A percentile compares a stretch with the other conserved stretches of the same genome.
phyloP scores from a whole-genome alignment of 148 eudicot species.

The Polygonum maritimum region DNA sequence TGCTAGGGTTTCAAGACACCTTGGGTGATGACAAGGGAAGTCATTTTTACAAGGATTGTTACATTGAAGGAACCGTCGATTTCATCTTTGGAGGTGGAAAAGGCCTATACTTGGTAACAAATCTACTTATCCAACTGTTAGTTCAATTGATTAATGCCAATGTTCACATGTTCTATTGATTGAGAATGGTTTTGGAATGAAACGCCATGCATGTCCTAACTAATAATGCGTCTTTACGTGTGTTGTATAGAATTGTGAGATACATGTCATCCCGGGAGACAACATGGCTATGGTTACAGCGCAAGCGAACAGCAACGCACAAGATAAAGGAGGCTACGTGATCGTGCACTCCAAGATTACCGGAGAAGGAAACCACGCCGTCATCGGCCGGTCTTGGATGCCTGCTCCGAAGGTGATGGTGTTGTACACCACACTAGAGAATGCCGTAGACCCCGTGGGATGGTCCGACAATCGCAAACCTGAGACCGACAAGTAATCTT shows the following conservation, averaged over 20 bases:
- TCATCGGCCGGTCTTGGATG: slow-evolving; percentile 43
- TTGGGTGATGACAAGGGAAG: slow-evolving; percentile 28
- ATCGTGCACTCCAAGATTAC: slow-evolving; percentile 41
- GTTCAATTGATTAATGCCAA: too few relatives aligned
- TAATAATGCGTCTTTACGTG: not conserved
- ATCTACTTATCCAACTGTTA: not conserved
- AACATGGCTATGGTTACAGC: slow-evolving; percentile 24
- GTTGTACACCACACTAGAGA: slow-evolving; percentile 24
- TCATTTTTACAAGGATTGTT: slow-evolving; percentile 26
- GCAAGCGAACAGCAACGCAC: slow-evolving; percentile 28
- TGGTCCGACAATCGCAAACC: slow-evolving; percentile 26
- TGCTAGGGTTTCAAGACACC: slow-evolving; percentile 27
- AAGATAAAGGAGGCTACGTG: slow-evolving; percentile 20
- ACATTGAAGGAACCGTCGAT: slow-evolving; percentile 34
- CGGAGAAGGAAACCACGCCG: slow-evolving; percentile 25
- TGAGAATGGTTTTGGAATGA: too few relatives aligned
- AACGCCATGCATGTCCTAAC: too few relatives aligned
- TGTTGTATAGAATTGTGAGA: slow-evolving; percentile 19
- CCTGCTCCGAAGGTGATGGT: slow-evolving; percentile 20
- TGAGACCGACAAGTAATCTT: slow-evolving; percentile 14
- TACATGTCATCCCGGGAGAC: slow-evolving; percentile 38
- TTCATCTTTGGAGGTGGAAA: slow-evolving; percentile 27
- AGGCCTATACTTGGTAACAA: slow-evolving; percentile 20
- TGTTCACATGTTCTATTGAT: not conserved
- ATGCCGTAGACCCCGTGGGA: slow-evolving; percentile 29